A percentile compares a stretch with the other conserved stretches of the same genome.
Evolutionary conservation across 2,329 filamentous ascomycete species (phyloP).

Genomic region (Penicillium paneum): DNA sequence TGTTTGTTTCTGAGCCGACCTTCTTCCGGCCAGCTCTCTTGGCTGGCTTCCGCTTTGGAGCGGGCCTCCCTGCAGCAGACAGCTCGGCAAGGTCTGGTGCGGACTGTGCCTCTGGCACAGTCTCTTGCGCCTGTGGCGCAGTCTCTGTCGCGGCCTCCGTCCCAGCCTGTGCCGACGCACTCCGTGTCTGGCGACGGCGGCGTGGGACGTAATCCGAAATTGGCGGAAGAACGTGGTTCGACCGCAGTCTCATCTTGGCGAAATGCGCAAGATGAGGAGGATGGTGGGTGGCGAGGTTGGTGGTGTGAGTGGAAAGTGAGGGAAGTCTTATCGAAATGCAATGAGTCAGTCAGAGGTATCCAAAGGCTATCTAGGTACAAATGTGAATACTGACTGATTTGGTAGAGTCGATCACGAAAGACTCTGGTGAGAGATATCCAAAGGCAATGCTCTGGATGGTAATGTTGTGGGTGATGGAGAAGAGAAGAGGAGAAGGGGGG

Average conservation of each 20-base stretch:
- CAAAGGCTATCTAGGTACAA: background rate
- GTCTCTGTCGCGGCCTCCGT: background rate
- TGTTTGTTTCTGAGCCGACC: background rate
- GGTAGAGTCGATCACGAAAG: background rate
- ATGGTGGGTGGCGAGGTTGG: background rate
- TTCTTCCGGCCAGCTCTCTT: background rate
- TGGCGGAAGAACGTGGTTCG: constrained; percentile 37
- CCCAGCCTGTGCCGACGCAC: constrained; percentile 17
- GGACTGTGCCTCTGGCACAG: constrained; percentile 1
- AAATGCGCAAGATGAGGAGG: background rate
- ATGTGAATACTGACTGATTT: background rate
- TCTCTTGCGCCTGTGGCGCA: constrained; percentile 1
- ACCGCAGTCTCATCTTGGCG: constrained; percentile 39
- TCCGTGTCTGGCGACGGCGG: constrained; percentile 18
- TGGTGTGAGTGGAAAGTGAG: background rate
- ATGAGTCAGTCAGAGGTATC: background rate
- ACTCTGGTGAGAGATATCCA: background rate
- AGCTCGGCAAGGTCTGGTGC: background rate
- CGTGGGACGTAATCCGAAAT: constrained; percentile 15
- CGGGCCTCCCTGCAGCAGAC: constrained; percentile 1
- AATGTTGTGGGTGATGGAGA: background rate
- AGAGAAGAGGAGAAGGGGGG: background rate
- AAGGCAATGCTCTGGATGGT: background rate
- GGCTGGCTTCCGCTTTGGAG: constrained; percentile 3
- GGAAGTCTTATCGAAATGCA: background rate